phyloP scores from a whole-genome alignment of 139 green algal species.

The Volvox africanus region DNA sequence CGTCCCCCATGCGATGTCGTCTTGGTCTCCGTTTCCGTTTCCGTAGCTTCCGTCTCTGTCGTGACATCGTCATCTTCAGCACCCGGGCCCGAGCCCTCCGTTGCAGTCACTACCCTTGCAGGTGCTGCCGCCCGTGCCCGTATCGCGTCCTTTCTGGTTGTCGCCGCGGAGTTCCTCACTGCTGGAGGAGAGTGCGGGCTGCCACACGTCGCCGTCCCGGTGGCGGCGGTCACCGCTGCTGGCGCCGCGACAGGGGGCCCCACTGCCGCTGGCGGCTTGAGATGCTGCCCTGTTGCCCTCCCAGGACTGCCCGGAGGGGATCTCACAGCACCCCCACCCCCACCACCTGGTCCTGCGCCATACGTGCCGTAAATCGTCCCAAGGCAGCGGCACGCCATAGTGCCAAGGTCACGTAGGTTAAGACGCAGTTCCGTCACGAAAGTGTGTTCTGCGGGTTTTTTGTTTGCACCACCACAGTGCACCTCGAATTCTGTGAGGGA shows the following conservation, averaged over 20 bases:
- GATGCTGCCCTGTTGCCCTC: no score
- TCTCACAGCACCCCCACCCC: neutral
- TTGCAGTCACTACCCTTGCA: neutral
- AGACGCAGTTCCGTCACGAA: neutral
- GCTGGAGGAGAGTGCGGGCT: neutral
- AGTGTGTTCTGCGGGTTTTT: conserved; percentile 46
- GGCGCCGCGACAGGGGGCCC: no score
- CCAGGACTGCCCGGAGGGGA: no score
- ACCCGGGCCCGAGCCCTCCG: neutral
- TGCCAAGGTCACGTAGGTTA: conserved; percentile 1
- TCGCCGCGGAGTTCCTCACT: neutral
- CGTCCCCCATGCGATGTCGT: neutral
- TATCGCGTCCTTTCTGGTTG: neutral
- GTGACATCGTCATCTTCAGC: neutral
- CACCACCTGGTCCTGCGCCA: neutral
- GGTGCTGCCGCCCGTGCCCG: neutral
- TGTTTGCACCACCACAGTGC: conserved; percentile 39
- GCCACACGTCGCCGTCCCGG: neutral
- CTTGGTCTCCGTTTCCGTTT: neutral
- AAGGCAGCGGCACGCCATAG: conserved; percentile 44
- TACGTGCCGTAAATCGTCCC: neutral
- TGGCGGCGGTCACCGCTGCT: neutral
- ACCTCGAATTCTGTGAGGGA: conserved; percentile 45
- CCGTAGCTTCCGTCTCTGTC: conserved; percentile 1
- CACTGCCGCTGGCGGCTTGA: no score